Conservation (phyloP, 257 asterid species). For the Vinca minor region DNA sequence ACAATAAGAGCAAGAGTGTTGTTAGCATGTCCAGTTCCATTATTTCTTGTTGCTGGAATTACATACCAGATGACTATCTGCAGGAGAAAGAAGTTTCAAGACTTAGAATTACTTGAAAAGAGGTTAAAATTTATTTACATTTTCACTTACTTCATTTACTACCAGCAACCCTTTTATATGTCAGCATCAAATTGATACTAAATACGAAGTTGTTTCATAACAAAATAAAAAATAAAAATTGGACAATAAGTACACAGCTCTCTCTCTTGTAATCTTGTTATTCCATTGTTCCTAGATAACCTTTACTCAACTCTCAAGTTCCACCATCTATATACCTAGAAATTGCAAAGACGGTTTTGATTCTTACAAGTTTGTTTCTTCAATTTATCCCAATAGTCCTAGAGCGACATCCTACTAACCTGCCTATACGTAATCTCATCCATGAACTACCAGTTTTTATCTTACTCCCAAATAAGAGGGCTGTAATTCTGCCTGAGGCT, state of each 20-base stretch:
- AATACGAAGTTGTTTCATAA: neutral
- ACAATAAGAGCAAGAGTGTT: conserved; percentile 85
- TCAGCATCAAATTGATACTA: neutral
- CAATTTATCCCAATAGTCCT: no score
- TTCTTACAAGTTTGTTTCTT: neutral
- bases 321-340: neutral
- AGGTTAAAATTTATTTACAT: neutral
- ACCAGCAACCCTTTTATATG: neutral
- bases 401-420: no score
- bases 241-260: neutral
- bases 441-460: neutral
- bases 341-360: neutral
- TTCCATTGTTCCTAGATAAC: neutral
- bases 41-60: conserved; percentile 60
- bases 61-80: conserved; percentile 78
- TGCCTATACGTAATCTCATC: neutral
- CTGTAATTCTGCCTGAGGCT: neutral
- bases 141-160: neutral
- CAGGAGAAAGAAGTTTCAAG: conserved; percentile 8
- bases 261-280: neutral
- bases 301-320: neutral
- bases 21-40: conserved; percentile 59
- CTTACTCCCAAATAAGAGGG: neutral
- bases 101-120: neutral
- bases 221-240: no score